Evolutionary conservation across 1,284 basidiomycete genomes (phyloP), one percentile per base, ranked within the genome.

Genomic region (Testicularia cyperi): DNA sequence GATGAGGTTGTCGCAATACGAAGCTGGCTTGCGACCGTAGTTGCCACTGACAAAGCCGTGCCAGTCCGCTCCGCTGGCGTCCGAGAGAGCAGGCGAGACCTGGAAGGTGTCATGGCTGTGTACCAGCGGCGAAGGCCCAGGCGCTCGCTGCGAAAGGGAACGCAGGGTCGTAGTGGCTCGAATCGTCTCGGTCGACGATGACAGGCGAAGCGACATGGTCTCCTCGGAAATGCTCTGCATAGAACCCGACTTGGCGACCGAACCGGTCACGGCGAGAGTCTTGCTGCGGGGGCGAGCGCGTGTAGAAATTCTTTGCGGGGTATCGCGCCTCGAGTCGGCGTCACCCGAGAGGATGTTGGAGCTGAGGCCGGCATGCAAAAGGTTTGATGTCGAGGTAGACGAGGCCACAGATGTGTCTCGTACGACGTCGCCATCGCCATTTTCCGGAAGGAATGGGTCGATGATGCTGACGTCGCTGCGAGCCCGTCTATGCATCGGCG

Each of bases 201-300:
- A 40, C 14, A 47, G 12, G 10, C 44, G 35, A 1, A 52, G 37
- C 13, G 39, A 44, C 16, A 33, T 31, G 12, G 20, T 37, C 18
- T 60, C 56, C 25, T 61, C 57, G 8, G 43, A 21, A 27, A 55
- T 61, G 37, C 51, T 51, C 2, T 44, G 39, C 57, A 55, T 55
- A 15, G 48, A 41, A 3, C 26, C 28, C 1, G 44, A 34, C 12
- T 22, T 44, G 26, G 24, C 29, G 19, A 16, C 32, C n/a, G 38
- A 42, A 14, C 38, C 13, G 3, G 34, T 33, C 7, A 26, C 9
- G 6, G 29, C 43, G 12, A 40, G 20, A 1, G 42, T 33, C 30
- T 45, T 41, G 39, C 36, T 45, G 13, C 48, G 37, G 8, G 41
- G 56, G 35, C 56, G 49, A 26, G n/a, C n/a, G n/a, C n/a, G n/a